Conservation (phyloP, 345 rosid species). For the Populus tremula region DNA sequence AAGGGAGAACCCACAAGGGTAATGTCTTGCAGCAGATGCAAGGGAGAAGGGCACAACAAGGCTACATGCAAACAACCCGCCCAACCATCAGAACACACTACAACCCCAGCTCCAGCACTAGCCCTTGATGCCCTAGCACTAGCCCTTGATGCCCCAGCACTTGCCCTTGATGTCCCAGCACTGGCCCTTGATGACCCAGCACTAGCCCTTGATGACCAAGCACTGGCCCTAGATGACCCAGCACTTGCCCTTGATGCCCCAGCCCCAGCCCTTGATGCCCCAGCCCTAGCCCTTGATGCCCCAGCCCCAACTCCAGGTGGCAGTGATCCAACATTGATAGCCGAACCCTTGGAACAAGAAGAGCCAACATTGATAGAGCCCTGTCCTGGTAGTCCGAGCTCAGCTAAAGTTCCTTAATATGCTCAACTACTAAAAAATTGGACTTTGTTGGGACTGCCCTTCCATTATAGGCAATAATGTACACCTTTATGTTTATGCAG, state of each 20-base stretch:
- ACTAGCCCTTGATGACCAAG: too few species aligned
- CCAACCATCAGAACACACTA: not conserved
- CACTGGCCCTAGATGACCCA: too few species aligned
- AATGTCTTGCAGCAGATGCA: constrained; percentile 69
- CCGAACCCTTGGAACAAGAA: not conserved
- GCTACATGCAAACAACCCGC: constrained; percentile 63
- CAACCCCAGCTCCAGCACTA: not conserved
- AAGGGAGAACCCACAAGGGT: constrained; percentile 48
- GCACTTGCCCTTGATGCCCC: too few species aligned
- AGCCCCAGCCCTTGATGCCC: too few species aligned
- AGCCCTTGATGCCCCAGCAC: not conserved
- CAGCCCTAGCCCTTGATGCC: too few species aligned
- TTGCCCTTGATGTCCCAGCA: not conserved
- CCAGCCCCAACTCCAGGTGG: not conserved
- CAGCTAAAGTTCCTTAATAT: not conserved
- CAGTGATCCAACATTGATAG: too few species aligned
- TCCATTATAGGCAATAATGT: not conserved
- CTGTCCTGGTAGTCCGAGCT: not conserved
- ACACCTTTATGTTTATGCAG: not conserved
- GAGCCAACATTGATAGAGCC: constrained; percentile 8
- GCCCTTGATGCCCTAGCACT: not conserved
- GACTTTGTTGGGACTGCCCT: not conserved
- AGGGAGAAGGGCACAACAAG: constrained; percentile 81
- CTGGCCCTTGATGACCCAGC: not conserved
- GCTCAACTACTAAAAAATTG: not conserved